phyloP scores from a whole-genome alignment of 345 rosid genomes.

The Bruguiera parviflora region DNA sequence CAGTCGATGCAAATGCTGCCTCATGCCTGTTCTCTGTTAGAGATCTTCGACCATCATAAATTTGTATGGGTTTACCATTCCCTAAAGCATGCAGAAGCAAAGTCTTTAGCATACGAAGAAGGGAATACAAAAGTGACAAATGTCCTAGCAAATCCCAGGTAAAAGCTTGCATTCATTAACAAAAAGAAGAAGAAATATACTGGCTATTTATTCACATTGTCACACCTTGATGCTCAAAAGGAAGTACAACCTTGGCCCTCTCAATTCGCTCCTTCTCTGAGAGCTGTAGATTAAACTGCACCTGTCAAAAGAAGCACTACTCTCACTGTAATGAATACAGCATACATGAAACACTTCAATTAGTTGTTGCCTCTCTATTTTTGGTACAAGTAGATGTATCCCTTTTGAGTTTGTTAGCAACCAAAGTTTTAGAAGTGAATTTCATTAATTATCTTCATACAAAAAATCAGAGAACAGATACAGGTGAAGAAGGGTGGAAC shows the following conservation, averaged over 20 bases:
- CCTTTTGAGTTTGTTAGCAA: not conserved
- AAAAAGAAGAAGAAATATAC: not conserved
- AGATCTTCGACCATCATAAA: slow-evolving; percentile 79
- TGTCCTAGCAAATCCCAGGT: not conserved
- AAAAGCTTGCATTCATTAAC: not conserved
- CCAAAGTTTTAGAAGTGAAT: not conserved
- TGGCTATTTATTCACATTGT: not conserved
- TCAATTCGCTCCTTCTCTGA: slow-evolving; percentile 77
- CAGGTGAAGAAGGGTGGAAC: not conserved
- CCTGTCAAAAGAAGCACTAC: slow-evolving; percentile 44
- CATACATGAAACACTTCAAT: not conserved
- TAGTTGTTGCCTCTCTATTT: not conserved
- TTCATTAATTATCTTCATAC: too few species aligned
- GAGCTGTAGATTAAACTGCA: slow-evolving; percentile 71
- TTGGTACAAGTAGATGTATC: not conserved
- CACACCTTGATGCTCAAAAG: slow-evolving; percentile 95
- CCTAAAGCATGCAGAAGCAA: slow-evolving; percentile 39
- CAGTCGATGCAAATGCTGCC: slow-evolving; percentile 25
- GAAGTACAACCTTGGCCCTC: slow-evolving; percentile 83
- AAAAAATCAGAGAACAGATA: too few species aligned
- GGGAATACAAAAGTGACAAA: not conserved
- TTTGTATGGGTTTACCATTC: slow-evolving; percentile 63
- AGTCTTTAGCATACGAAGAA: not conserved
- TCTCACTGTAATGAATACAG: slow-evolving; percentile 4
- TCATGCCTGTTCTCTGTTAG: slow-evolving; percentile 38